A percentile compares a stretch with the other conserved stretches of the same genome.
Conservation (phyloP, 768 basidiomycete genomes). For the Pleurotus cornucopiae region DNA sequence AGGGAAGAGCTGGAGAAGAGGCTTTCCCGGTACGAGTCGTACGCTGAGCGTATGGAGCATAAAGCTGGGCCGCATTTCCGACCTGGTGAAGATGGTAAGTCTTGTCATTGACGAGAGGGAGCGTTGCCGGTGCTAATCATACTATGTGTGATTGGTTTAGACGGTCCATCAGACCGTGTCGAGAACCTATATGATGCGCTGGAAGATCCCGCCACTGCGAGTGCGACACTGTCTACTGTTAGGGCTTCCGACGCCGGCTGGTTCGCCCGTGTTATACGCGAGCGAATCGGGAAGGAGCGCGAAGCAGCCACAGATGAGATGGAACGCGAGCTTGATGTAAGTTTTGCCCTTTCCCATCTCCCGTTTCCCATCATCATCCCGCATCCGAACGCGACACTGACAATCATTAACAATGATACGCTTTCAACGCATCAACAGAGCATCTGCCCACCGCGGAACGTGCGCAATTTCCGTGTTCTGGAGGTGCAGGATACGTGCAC, state of each 20-base stretch:
- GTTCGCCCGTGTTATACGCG: conserved; percentile 51
- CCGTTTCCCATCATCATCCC: background rate
- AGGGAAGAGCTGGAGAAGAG: conserved; percentile 55
- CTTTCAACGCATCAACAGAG: conserved; percentile 27
- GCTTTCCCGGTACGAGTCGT: conserved; percentile 46
- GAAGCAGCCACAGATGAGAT: conserved; percentile 56
- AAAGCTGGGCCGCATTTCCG: conserved; percentile 45
- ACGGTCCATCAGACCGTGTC: conserved; percentile 41
- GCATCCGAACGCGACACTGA: background rate
- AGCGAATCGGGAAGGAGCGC: conserved; percentile 43
- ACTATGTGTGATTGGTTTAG: conserved; percentile 15
- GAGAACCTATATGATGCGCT: conserved; percentile 61
- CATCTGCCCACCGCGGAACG: conserved; percentile 67
- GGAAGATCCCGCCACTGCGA: conserved; percentile 49
- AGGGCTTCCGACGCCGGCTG: conserved; percentile 51
- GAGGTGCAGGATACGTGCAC: conserved; percentile 62
- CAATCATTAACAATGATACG: background rate
- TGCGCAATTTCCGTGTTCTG: conserved; percentile 74
- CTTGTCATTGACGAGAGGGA: too few relatives aligned
- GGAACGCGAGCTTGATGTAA: conserved; percentile 69
- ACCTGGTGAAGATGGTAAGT: conserved; percentile 36
- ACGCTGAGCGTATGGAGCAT: conserved; percentile 61
- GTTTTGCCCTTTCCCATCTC: conserved; percentile 12
- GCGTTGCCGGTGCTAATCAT: too few relatives aligned
- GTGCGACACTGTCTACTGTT: conserved; percentile 36